Evolutionary conservation across 257 asterid genomes (phyloP).

Genomic region (Leonotis leonurus): DNA sequence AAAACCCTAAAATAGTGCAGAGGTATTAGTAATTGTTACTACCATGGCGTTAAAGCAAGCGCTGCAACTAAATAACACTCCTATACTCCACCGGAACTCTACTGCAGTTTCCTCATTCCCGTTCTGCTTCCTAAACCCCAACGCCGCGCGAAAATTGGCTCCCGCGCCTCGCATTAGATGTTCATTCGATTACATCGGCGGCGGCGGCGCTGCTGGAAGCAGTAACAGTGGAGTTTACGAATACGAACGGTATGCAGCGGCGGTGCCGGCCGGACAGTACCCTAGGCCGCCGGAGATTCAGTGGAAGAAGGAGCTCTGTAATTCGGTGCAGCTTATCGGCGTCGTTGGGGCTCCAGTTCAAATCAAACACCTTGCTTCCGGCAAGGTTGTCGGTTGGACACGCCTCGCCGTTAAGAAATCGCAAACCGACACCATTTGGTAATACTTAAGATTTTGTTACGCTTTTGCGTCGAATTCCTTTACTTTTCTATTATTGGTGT

Average conservation of each 20-base stretch:
- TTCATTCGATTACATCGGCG: conserved; percentile 21
- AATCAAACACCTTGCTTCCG: conserved; percentile 64
- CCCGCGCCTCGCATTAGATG: conserved; percentile 24
- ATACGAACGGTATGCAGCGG: conserved; percentile 36
- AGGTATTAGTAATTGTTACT: not conserved
- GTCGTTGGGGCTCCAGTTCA: conserved; percentile 67
- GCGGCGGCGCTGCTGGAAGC: conserved; percentile 11
- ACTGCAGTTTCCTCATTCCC: conserved; percentile 4
- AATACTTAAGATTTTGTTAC: not conserved
- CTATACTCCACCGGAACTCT: conserved; percentile 22
- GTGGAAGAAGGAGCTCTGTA: conserved; percentile 57
- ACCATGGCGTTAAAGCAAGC: conserved; percentile 32
- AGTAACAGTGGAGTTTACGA: conserved; percentile 27
- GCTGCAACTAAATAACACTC: conserved; percentile 3
- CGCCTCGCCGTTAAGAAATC: conserved; percentile 85
- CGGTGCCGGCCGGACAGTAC: conserved; percentile 23
- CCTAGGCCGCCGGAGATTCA: conserved; percentile 45
- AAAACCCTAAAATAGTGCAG: not conserved
- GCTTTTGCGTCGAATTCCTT: not conserved
- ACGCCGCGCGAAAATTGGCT: not conserved
- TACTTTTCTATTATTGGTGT: not conserved
- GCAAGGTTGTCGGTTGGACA: conserved; percentile 69
- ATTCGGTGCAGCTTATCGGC: conserved; percentile 70
- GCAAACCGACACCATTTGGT: conserved; percentile 70
- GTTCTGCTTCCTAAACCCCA: conserved; percentile 14